A percentile compares a stretch with the other conserved stretches of the same genome.
Evolutionary conservation across 2,329 filamentous ascomycete genomes (phyloP).

Genomic region (Calycina marina): DNA sequence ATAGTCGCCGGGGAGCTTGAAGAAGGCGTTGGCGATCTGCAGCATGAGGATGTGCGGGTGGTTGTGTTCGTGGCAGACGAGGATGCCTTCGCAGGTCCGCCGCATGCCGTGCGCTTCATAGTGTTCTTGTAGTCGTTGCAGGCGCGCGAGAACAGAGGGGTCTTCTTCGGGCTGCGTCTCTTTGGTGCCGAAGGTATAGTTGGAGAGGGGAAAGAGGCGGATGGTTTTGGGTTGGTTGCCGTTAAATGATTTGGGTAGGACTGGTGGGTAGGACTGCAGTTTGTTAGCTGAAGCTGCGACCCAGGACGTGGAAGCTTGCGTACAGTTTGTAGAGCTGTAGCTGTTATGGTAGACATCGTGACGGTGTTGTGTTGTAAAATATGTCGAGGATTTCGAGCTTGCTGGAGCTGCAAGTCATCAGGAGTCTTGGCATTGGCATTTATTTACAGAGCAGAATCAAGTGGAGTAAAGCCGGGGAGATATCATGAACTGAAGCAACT

Average conservation of each 20-base stretch:
- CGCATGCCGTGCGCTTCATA: constrained; percentile 89
- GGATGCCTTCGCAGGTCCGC: constrained; percentile 87
- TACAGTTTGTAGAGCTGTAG: constrained; percentile 54
- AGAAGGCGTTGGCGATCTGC: constrained; percentile 98
- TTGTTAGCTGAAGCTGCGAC: neutral
- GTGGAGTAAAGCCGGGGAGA: too few relatives aligned
- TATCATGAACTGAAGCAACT: too few relatives aligned
- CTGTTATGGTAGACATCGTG: constrained; percentile 74
- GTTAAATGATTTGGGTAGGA: constrained; percentile 71
- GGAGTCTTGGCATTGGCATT: too few relatives aligned
- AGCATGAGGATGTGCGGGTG: constrained; percentile 98
- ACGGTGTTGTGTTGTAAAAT: constrained; percentile 1
- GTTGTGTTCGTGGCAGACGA: constrained; percentile 98
- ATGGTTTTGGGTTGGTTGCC: constrained; percentile 81
- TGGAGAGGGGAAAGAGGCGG: constrained; percentile 84
- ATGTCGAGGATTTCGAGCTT: too few relatives aligned
- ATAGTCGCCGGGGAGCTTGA: constrained; percentile 96
- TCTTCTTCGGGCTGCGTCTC: constrained; percentile 98
- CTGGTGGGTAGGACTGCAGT: constrained; percentile 48
- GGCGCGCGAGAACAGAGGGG: constrained; percentile 79
- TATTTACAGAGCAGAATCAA: too few relatives aligned
- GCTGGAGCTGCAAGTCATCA: too few relatives aligned
- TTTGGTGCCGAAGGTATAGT: constrained; percentile 98
- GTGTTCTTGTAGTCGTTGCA: constrained; percentile 93
- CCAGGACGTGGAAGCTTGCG: neutral